These are phyloP conservation scores for Citrullus colocynthis DNA, from an alignment of 306 rosid genomes.

Conservation along the genomic window DNA sequence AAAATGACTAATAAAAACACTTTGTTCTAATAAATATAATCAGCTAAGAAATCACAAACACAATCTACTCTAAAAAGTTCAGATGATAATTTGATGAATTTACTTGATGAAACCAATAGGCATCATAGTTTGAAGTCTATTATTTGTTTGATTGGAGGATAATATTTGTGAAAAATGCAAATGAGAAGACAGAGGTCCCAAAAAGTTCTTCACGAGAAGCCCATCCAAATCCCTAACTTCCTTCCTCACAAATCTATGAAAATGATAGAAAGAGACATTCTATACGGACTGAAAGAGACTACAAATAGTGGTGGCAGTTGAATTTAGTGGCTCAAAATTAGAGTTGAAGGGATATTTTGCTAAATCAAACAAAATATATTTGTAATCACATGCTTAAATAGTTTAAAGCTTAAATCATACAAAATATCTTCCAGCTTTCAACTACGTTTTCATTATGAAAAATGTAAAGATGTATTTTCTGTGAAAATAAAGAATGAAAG, in stretches of 20 bases:
- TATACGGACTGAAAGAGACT: not conserved
- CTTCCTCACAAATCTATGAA: not conserved
- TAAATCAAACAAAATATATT: not conserved
- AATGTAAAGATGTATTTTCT: no score
- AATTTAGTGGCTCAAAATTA: not conserved
- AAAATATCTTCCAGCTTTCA: not conserved
- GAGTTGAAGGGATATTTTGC: not conserved
- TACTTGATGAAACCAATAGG: not conserved
- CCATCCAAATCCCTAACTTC: not conserved
- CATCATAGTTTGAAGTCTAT: no score
- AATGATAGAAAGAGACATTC: not conserved
- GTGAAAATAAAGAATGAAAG: no score
- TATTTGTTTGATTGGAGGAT: not conserved
- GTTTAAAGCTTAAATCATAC: not conserved
- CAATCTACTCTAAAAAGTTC: no score
- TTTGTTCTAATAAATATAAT: no score
- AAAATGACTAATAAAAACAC: no score
- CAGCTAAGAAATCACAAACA: no score
- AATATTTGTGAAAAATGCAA: not conserved
- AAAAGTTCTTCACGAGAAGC: not conserved
- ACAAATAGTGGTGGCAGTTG: not conserved
- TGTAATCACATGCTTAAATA: not conserved
- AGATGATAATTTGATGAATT: not conserved
- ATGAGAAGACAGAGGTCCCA: not conserved
- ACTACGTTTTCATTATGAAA: no score